Evolutionary conservation across 1,284 basidiomycete genomes (phyloP), one percentile per base, ranked within the genome.

Genomic region (Thecaphora thlaspeos): DNA sequence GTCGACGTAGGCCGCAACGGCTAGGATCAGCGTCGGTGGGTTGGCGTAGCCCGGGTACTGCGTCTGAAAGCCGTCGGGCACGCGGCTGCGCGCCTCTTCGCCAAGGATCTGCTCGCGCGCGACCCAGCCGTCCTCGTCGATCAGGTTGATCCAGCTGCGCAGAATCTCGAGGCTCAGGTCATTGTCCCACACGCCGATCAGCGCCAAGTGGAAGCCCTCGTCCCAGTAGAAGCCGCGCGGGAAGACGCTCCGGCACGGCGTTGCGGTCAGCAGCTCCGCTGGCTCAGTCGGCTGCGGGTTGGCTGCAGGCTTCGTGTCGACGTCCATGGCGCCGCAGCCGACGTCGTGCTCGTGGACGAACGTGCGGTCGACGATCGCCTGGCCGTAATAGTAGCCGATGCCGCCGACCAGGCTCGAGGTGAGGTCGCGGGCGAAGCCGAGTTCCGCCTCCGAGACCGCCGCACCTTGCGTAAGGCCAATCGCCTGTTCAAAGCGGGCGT

Each of bases 161-260:
- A 96, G 80, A 53, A 96, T 94, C 73, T 91, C 88, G 23, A 95
- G 82, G 68, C 89, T 89, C 57, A 95, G 84, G 70, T 91, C 90
- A 56, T 88, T 90, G 73, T 96, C 93, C 88, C 88, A 94, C 64
- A 86, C 85, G 19, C 90, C 90, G 41, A 96, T 89, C 68, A 92
- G 87, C 38, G 91, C 80, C 28, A 95, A 80, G 78, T 96, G 93
- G 82, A 96, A 96, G 2, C 92, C 92, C 80, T 96, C 92, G 75
- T 96, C 92, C 90, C 92, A 96, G 79, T 96, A 96, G 78, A 96
- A 96, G 21, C 92, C 92, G 76, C 92, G 83, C 2, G 92, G 92
- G 82, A 96, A 96, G 81, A 95, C 93, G 67, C 89, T 91, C 43
- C 93, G 84, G 76, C 90, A 92, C 1, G 92, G 92, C 0, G 92